These are phyloP conservation scores for Lycium barbarum DNA, from an alignment of 257 asterid genomes.

Conservation along the genomic window DNA sequence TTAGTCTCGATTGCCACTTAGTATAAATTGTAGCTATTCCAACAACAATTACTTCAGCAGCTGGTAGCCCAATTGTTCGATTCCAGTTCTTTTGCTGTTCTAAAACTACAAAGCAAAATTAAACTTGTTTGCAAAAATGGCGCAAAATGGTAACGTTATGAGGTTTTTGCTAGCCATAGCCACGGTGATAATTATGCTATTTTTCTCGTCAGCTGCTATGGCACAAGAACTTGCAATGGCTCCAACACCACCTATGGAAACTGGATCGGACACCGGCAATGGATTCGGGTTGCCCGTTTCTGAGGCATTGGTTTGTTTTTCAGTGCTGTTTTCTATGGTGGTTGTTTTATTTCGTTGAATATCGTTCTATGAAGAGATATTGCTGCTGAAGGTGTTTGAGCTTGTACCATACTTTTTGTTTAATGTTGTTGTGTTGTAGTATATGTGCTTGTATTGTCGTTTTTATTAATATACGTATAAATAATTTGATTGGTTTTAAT, in stretches of 20 bases:
- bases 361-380: background rate
- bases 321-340: background rate
- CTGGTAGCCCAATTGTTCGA: background rate
- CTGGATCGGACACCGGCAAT: background rate
- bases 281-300: background rate
- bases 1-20: background rate
- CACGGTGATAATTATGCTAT: background rate
- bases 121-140: background rate
- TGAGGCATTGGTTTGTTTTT: slow-evolving; percentile 9
- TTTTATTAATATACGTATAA: background rate
- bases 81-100: background rate
- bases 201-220: background rate
- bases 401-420: slow-evolving; percentile 6
- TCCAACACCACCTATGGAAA: slow-evolving; percentile 27
- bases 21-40: slow-evolving; percentile 20
- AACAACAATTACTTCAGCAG: background rate
- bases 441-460: background rate
- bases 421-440: background rate
- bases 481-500: background rate
- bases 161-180: slow-evolving; percentile 1
- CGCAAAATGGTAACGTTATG: slow-evolving; percentile 6
- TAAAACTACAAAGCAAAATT: background rate
- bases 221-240: slow-evolving; percentile 8
- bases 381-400: background rate
- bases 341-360: background rate